Evolutionary conservation across 768 basidiomycete species (phyloP), one percentile per base, ranked within the genome.

Genomic region (Rubroboletus pulcherrimus): DNA sequence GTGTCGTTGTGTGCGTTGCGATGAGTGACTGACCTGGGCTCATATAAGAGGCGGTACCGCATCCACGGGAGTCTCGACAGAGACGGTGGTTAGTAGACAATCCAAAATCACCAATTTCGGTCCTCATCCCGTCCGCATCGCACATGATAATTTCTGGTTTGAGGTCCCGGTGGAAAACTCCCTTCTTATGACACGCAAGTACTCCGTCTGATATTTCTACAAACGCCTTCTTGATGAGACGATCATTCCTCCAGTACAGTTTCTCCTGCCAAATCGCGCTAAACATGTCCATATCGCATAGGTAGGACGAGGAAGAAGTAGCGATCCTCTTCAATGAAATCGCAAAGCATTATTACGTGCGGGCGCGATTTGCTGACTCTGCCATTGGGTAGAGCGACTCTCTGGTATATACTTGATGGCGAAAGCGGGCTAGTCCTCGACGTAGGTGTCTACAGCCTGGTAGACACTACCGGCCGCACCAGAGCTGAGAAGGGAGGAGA

Each of bases 71-170:
- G 37, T 84, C 81, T 17, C 61, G 62, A 44, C 78, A 80, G 40
- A n/a, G n/a, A n/a, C 65, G 70, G 54, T 69, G 70, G 40, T 69
- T 71, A 3, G 81, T 84, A 0, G 83, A 79, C 49, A 92, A 69
- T 15, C 92, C 91, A 77, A 93, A 93, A 70, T 93, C 91, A 19
- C 86, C 82, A 39, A 93, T 74, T 53, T 77, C 76, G 39, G 91
- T 76, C 54, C 74, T 66, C 34, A 66, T 70, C 17, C 86, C 85
- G 48, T 72, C 81, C 63, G 67, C 67, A 57, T 73, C 78, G 67
- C 83, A 85, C 48, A 93, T 76, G 39, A 92, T 77, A 67, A 86
- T 91, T 66, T 93, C 93, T 2, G 91, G 91, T 67, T 94, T 93
- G 66, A 94, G 80, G 63, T 93, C 91, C 29, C 91, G 86, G 72